A percentile compares a stretch with the other conserved stretches of the same genome.
phyloP scores from a whole-genome alignment of 2,329 filamentous ascomycete genomes.

The Cladosporium halotolerans region DNA sequence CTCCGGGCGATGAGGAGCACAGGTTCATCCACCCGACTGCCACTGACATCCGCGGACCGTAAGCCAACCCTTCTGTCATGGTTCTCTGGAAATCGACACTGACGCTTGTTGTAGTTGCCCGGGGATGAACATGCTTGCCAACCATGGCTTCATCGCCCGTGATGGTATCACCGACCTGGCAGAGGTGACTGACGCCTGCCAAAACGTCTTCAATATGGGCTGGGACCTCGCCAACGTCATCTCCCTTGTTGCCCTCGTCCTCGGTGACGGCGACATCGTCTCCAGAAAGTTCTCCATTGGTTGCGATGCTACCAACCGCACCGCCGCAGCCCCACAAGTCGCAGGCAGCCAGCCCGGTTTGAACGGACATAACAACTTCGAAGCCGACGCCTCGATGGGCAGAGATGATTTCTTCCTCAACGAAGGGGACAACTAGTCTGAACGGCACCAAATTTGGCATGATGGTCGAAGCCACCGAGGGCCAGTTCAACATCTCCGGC shows the following conservation, averaged over 20 bases:
- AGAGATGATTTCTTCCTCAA: slow-evolving; percentile 33
- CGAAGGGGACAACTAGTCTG: slow-evolving; percentile 32
- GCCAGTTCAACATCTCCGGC: slow-evolving; percentile 31
- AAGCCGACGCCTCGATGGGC: slow-evolving; percentile 35
- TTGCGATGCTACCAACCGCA: slow-evolving; percentile 36
- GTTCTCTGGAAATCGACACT: neutral
- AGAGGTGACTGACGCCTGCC: slow-evolving; percentile 36
- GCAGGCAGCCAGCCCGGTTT: slow-evolving; percentile 34
- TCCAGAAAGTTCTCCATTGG: slow-evolving; percentile 37
- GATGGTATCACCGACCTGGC: slow-evolving; percentile 36
- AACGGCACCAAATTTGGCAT: slow-evolving; percentile 35
- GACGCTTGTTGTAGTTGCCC: slow-evolving; percentile 12
- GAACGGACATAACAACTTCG: slow-evolving; percentile 39
- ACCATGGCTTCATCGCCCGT: slow-evolving; percentile 36
- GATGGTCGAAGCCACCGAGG: slow-evolving; percentile 32
- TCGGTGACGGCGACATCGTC: slow-evolving; percentile 19
- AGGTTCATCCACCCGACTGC: slow-evolving; percentile 30
- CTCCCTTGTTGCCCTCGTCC: slow-evolving; percentile 19
- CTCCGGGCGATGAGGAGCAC: slow-evolving; percentile 34
- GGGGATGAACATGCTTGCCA: slow-evolving; percentile 35
- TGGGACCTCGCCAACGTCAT: slow-evolving; percentile 35
- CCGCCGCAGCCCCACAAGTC: slow-evolving; percentile 24
- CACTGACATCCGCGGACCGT: slow-evolving; percentile 36
- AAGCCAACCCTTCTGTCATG: slow-evolving; percentile 15
- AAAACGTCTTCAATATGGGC: slow-evolving; percentile 40